Evolutionary conservation across 2,329 filamentous ascomycete species (phyloP).

Genomic region (Trichoderma hamatum): DNA sequence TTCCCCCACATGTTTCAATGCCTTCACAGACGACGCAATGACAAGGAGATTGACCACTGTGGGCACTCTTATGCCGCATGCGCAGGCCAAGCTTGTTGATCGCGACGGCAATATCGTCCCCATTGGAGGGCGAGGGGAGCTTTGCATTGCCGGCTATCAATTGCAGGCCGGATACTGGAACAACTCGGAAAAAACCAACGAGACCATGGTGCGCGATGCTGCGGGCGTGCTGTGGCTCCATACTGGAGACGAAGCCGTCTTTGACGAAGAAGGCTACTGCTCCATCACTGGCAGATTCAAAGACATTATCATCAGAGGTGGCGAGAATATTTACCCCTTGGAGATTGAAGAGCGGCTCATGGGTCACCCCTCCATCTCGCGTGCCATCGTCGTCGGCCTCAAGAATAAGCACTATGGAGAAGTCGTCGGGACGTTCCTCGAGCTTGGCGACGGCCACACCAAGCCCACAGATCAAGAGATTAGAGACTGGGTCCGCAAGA

Average conservation of each 20-base stretch:
- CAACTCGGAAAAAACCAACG: constrained; percentile 73
- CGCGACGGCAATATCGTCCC: constrained; percentile 66
- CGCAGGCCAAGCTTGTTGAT: constrained; percentile 76
- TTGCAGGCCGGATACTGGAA: constrained; percentile 69
- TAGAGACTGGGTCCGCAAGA: constrained; percentile 63
- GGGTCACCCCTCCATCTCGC: constrained; percentile 61
- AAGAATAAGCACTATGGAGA: constrained; percentile 73
- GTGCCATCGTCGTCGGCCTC: constrained; percentile 71
- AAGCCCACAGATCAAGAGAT: constrained; percentile 57
- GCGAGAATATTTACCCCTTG: constrained; percentile 74
- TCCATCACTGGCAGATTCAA: constrained; percentile 76
- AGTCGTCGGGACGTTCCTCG: constrained; percentile 69
- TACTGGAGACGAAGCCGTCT: constrained; percentile 70
- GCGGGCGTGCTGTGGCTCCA: constrained; percentile 63
- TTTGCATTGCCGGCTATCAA: constrained; percentile 79
- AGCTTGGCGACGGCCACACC: constrained; percentile 40
- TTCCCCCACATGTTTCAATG: constrained; percentile 79
- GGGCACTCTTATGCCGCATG: constrained; percentile 75
- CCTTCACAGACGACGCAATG: constrained; percentile 72
- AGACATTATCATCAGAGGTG: constrained; percentile 77
- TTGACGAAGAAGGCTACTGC: constrained; percentile 70
- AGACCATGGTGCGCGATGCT: constrained; percentile 58
- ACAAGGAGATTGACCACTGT: constrained; percentile 70
- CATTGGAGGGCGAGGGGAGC: constrained; percentile 69
- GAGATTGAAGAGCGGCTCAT: constrained; percentile 76